Base-by-base conservation (phyloP, 2,329 filamentous ascomycete genomes). In the Periglandula ipomoeae region DNA sequence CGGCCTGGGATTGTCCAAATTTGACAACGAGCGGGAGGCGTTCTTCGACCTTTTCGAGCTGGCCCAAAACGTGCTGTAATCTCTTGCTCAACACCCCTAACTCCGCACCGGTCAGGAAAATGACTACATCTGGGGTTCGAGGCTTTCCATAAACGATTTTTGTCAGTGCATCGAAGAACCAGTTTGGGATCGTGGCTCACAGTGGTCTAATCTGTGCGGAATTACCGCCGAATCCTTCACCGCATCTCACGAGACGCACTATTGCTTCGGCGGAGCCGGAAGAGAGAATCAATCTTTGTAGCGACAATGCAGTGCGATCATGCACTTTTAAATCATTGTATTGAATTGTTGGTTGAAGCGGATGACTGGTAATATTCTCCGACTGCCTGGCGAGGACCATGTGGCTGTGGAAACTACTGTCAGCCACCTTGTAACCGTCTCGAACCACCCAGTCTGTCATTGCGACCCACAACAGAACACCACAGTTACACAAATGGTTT, bases 21-120 rank as follows among this genome's bases (percentile, higher is more conserved):
- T 72, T 2, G 72, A 75, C 39, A 67, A 70, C 5, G 70, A 71
- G 26, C 70, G 78, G 13, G 76, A 81, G 46, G 70, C 73, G 0
- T 85, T 84, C 58, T 82, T 84, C 58, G 81, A 85, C 56, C 63
- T 85, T 5, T 63, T 86, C 38, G 82, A 85, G 55, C 65, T 86
- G 39, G 71, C 80, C 11, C 73, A 80, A 51, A 75, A 78, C 55
- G 74, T 82, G 9, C 56, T 82, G 5, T 81, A 42, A 58, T 26
- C 11, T 41, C 26, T 3, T 34, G 7, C 27, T 34, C 9, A 15
- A 5, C 45, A 15, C 24, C n/a, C 19, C 17, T 40, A 19, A 20
- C 11, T 19, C 17, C 15, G 24, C 41, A 32, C 41, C 10, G 19
- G 41, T 15, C 20, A n/a, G 15, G 8, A 24, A n/a, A 17, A 23